Percentiles rank a stretch among this genome's conserved stretches.
phyloP scores from a whole-genome alignment of 1,139 yeast species.

The Lodderomyces metapsilosis region DNA sequence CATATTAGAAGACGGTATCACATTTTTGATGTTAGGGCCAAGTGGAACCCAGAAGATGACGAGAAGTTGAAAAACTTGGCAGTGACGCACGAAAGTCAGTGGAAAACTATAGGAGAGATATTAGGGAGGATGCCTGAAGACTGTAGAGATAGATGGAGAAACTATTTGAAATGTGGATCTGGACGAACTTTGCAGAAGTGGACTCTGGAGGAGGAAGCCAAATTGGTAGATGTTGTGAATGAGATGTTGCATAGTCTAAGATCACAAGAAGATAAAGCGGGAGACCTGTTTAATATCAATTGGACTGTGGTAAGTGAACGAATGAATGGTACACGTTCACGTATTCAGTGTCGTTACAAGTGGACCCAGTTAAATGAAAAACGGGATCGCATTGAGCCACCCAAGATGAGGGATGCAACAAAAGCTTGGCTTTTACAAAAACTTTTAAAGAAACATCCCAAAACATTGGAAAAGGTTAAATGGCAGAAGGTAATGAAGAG shows the following conservation, averaged over 20 bases:
- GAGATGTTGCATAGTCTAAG: conserved; percentile 27
- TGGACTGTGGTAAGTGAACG: conserved; percentile 90
- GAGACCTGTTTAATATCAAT: conserved; percentile 42
- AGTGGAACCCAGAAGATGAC: conserved; percentile 86
- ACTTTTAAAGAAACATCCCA: conserved; percentile 34
- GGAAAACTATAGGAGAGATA: conserved; percentile 77
- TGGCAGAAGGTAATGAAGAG: conserved; percentile 40
- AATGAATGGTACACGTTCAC: conserved; percentile 84
- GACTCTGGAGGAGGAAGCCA: conserved; percentile 70
- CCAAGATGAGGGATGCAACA: conserved; percentile 49
- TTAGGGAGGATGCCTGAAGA: conserved; percentile 97
- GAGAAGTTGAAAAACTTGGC: conserved; percentile 61
- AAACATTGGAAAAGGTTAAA: conserved; percentile 35
- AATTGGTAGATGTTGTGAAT: conserved; percentile 55
- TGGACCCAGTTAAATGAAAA: conserved; percentile 79
- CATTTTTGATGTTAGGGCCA: conserved; percentile 80
- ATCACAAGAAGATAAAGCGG: conserved; percentile 4
- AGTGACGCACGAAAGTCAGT: conserved; percentile 68
- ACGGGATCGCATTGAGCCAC: conserved; percentile 51
- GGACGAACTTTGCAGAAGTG: conserved; percentile 75
- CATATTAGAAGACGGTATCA: conserved; percentile 90
- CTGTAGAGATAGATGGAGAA: conserved; percentile 94
- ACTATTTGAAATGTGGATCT: conserved; percentile 86
- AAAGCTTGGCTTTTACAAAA: conserved; percentile 58
- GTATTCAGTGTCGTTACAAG: conserved; percentile 93